A percentile compares a stretch with the other conserved stretches of the same genome.
phyloP scores from a whole-genome alignment of 2,329 filamentous ascomycete genomes.

The Epichloe coenophiala region DNA sequence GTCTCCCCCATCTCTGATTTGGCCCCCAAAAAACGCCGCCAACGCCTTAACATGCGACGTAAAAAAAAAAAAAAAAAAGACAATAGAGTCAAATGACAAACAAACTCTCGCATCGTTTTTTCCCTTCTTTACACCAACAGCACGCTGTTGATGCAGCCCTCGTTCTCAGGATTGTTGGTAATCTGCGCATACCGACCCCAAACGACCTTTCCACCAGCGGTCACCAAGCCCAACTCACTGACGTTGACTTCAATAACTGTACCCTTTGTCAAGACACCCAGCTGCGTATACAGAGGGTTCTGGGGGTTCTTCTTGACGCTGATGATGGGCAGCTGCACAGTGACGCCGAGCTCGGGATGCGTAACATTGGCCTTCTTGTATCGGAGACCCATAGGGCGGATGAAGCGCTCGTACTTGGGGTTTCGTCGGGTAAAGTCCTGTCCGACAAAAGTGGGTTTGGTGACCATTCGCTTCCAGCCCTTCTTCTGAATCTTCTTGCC shows the following conservation, averaged over 20 bases:
- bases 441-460: constrained; percentile 61
- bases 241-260: constrained; percentile 82
- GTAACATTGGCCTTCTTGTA: constrained; percentile 43
- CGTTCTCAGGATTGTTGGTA: constrained; percentile 34
- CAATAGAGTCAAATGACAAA: neutral
- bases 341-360: constrained; percentile 71
- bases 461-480: constrained; percentile 58
- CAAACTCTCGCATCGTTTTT: neutral
- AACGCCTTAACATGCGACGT: constrained; percentile 17
- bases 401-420: constrained; percentile 57
- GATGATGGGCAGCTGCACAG: constrained; percentile 73
- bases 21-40: constrained; percentile 8
- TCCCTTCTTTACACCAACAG: constrained; percentile 14
- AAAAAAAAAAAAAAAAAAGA: neutral
- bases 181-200: constrained; percentile 67
- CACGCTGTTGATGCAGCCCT: constrained; percentile 31
- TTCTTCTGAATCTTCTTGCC: constrained; percentile 91
- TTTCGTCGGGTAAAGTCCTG: constrained; percentile 80
- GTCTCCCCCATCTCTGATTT: neutral
- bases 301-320: constrained; percentile 57
- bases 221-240: constrained; percentile 79
- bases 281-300: constrained; percentile 81
- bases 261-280: constrained; percentile 80
- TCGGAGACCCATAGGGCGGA: constrained; percentile 35
- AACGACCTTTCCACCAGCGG: constrained; percentile 80